Evolutionary conservation across 2,329 filamentous ascomycete species (phyloP), one percentile per base, ranked within the genome.

Genomic region (Thielaviopsis musarum): DNA sequence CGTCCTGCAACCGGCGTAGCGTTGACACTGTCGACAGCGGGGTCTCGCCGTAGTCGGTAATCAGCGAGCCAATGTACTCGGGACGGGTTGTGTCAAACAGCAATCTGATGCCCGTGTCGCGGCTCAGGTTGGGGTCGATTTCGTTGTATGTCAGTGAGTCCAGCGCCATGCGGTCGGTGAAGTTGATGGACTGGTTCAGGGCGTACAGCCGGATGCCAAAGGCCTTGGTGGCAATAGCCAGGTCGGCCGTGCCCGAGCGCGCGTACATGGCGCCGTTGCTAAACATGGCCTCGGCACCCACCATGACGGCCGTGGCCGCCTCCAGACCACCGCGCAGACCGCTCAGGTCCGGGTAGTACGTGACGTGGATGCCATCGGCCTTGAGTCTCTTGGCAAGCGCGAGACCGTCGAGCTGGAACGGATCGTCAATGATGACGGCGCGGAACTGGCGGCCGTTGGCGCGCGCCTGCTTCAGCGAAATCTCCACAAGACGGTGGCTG

Each of bases 131-230:
- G 67, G 70, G 91, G 78, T 72, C 90, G 63, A 96, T 85, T 74
- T 98, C 93, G 70, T 98, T 98, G 67, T 89, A 85, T 51, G 93
- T 91, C 64, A 97, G 88, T 24, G 89, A 91, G 72, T 97, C 93
- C 15, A 94, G 82, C 6, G 89, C 87, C 12, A 96, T 88, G 61
- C 89, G 85, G 84, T 73, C 80, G 30, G 66, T 93, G 70, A 97
- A 96, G 72, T 97, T 98, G 73, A 97, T 84, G 3, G 87, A 93
- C 74, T 97, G 91, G 70, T 89, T 95, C 61, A 94, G 86, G 2
- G 94, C 88, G 38, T 94, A 84, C 61, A 97, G 88, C 0, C 88
- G 87, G 45, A 91, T 81, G 61, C 85, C 84, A 21, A 83, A 77
- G 60, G 87, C 82, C 57, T 84, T 82, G 5, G 91, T 91, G 51